Percentiles rank a stretch among this genome's conserved stretches.
Evolutionary conservation across 2,329 filamentous ascomycete genomes (phyloP).

Genomic region (Fusarium praegraminearum): DNA sequence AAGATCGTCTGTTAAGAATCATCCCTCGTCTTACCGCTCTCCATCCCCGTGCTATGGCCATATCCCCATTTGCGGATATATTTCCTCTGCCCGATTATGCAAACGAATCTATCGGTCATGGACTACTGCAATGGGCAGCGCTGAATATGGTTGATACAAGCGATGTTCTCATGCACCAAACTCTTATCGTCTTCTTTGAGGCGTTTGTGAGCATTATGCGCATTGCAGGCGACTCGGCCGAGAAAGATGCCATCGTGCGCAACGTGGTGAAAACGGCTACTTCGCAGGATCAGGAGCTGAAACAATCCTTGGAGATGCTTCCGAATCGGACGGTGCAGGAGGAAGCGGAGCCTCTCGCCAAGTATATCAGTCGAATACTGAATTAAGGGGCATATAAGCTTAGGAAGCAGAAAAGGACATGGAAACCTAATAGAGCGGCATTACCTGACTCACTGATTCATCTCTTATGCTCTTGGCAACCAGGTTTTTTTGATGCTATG

Average conservation of each 20-base stretch:
- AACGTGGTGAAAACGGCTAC: slow-evolving; percentile 58
- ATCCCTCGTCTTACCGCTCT: slow-evolving; percentile 63
- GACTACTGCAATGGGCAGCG: slow-evolving; percentile 64
- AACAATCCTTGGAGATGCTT: slow-evolving; percentile 55
- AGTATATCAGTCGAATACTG: slow-evolving; percentile 59
- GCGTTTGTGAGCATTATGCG: slow-evolving; percentile 62
- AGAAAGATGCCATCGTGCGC: slow-evolving; percentile 54
- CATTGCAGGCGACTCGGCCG: slow-evolving; percentile 52
- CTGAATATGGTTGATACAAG: slow-evolving; percentile 63
- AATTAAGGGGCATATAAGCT: neutral
- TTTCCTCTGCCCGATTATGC: slow-evolving; percentile 22
- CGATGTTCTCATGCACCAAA: slow-evolving; percentile 64
- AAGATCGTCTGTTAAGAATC: slow-evolving; percentile 65
- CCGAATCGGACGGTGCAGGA: slow-evolving; percentile 64
- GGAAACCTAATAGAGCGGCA: neutral
- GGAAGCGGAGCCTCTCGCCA: slow-evolving; percentile 61
- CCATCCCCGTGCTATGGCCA: slow-evolving; percentile 57
- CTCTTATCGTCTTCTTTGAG: slow-evolving; percentile 66
- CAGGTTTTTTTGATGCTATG: neutral
- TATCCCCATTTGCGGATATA: slow-evolving; percentile 51
- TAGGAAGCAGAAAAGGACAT: no score
- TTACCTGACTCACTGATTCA: no score
- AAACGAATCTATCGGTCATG: slow-evolving; percentile 48
- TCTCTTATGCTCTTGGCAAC: no score
- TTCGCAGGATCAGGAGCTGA: slow-evolving; percentile 55